Base-by-base conservation (phyloP, 2,329 filamentous ascomycete species). In the Sordariomycetes sp. region DNA sequence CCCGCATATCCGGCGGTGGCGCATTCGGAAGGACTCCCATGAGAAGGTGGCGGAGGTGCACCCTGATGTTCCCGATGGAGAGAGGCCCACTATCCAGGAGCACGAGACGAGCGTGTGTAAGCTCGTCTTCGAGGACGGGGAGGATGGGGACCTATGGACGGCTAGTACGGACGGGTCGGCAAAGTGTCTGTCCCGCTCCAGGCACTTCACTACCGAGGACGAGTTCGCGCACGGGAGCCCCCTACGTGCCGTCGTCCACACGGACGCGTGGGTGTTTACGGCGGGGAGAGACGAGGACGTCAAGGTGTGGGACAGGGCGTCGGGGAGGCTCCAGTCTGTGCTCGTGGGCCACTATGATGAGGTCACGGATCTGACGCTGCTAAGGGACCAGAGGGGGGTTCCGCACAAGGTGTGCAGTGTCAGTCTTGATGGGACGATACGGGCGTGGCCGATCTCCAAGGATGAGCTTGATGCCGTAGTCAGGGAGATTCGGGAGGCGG, bases 101-200 rank as follows among this genome's bases (percentile, higher is more conserved):
- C 94, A 99, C 69, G 90, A 96, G 63, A 99, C 94, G 1, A 94
- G 87, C 62, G 84, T 99, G 10, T 95, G 96, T 70, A 84, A 81
- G 62, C 72, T 97, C 15, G 74, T 80, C 22, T 95, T 95, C 64
- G 86, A 90, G 61, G 66, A 69, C 17, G 72, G 75, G 6, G 73
- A 72, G 36, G 78, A 81, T 13, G 83, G 80, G 35, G 89, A 96
- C 64, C 72, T 96, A 15, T 97, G 90, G 90, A 96, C 92, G 8
- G 87, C 91, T 6, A 96, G 90, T 60, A 90, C 90, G 4, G 94
- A 99, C 68, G 94, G 90, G 63, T 90, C 87, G 0, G 84, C 84
- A 1, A 94, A 92, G 68, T 91, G 89, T 63, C 77, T 96, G 10
- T 78, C 85, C 1, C 78, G 90, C 56, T 74, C 77, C 25, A 81